Evolutionary conservation across 345 rosid species (phyloP).

Genomic region (Bruguiera parviflora): DNA sequence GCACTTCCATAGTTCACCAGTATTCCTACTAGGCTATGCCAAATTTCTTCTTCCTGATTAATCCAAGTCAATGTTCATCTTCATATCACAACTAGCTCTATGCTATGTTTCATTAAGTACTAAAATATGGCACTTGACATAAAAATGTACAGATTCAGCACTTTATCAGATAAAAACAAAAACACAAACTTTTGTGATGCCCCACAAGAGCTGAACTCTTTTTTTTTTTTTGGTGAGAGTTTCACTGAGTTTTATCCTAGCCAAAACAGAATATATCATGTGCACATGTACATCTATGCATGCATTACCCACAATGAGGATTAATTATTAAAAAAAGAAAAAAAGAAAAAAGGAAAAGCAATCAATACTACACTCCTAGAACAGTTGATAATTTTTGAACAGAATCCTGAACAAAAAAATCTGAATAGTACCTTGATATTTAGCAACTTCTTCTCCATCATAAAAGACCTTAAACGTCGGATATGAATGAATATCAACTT

Average conservation of each 20-base stretch:
- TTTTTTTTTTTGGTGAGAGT: not conserved
- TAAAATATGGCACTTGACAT: no score
- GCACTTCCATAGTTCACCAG: no score
- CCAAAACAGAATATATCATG: not conserved
- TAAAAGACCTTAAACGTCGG: slow-evolving; percentile 91
- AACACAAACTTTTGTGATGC: not conserved
- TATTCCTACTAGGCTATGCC: no score
- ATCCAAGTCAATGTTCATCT: no score
- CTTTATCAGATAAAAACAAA: not conserved
- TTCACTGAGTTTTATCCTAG: not conserved
- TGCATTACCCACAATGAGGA: not conserved
- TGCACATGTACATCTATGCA: not conserved
- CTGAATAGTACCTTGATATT: slow-evolving; percentile 66
- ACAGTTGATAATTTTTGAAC: not conserved
- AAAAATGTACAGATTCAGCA: no score
- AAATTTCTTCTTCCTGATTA: no score
- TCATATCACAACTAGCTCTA: no score
- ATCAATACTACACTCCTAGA: not conserved
- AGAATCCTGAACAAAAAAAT: not conserved
- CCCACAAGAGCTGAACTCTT: not conserved
- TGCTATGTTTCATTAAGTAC: no score
- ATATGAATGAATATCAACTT: slow-evolving; percentile 87
- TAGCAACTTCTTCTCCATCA: slow-evolving; percentile 85
- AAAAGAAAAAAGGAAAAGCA: not conserved
- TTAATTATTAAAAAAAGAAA: no score